Conservation (phyloP, 2,329 filamentous ascomycete species). For the Annulohypoxylon truncatum region DNA sequence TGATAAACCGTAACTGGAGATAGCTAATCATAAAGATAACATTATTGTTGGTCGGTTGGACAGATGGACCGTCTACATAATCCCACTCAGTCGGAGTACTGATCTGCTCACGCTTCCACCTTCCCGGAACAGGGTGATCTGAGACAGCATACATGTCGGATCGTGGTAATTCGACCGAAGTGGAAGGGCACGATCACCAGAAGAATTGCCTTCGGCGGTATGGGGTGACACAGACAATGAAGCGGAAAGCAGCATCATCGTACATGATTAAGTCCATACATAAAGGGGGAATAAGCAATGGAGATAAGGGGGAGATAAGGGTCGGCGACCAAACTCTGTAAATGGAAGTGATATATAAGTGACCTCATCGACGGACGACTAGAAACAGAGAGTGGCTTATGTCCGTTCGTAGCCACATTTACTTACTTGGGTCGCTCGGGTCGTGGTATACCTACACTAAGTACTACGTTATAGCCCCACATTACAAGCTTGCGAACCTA, state of each 20-base stretch:
- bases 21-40: neutral
- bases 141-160: slow-evolving; percentile 23
- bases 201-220: neutral
- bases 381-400: neutral
- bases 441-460: neutral
- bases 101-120: neutral
- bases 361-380: neutral
- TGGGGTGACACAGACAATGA: slow-evolving; percentile 2
- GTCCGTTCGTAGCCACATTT: neutral
- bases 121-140: slow-evolving; percentile 4
- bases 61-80: neutral
- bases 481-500: neutral
- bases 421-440: too few relatives aligned
- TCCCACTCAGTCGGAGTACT: neutral
- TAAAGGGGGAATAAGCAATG: neutral
- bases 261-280: neutral
- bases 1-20: neutral
- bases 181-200: neutral
- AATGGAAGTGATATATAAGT: neutral
- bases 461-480: neutral
- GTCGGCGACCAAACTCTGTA: neutral
- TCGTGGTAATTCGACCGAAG: neutral
- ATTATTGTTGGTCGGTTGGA: neutral
- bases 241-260: slow-evolving; percentile 2
- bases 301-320: slow-evolving; percentile 1